A percentile compares a stretch with the other conserved stretches of the same genome.
These are phyloP conservation scores for Talaromyces borbonicus DNA, from an alignment of 495 filamentous ascomycete species.

Conservation along the genomic window DNA sequence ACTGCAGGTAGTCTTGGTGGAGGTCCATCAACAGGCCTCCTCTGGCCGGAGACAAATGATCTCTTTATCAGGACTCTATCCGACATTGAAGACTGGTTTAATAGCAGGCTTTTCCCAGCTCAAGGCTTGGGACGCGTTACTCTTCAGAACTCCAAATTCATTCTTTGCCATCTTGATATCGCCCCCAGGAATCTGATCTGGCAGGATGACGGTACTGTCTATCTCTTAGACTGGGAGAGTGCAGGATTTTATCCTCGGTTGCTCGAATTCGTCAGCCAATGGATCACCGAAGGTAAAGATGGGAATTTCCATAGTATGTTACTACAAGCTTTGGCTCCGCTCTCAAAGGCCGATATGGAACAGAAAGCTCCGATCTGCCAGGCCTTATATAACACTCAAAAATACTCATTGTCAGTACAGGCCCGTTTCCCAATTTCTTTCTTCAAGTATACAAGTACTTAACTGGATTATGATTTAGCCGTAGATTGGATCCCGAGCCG, in stretches of 20 bases:
- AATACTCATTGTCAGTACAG: conserved; percentile 5
- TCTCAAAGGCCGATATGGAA: conserved; percentile 1
- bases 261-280: conserved; percentile 17
- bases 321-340: background rate
- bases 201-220: conserved; percentile 17
- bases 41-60: conserved; percentile 14
- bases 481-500: background rate
- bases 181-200: conserved; percentile 17
- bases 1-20: conserved; percentile 15
- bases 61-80: conserved; percentile 13
- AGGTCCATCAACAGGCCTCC: conserved; percentile 14
- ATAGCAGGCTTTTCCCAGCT: conserved; percentile 13
- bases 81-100: conserved; percentile 17
- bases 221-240: conserved; percentile 19
- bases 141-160: conserved; percentile 11
- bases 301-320: conserved; percentile 14
- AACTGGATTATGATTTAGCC: conserved; percentile 1
- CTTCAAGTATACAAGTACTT: too few relatives aligned
- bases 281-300: conserved; percentile 16
- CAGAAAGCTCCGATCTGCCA: conserved; percentile 6
- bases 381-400: conserved; percentile 5
- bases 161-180: conserved; percentile 20
- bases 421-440: background rate
- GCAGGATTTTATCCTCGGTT: conserved; percentile 20
- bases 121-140: conserved; percentile 9